Evolutionary conservation across 768 basidiomycete genomes (phyloP), one percentile per base, ranked within the genome.

Genomic region (Lenzites betulinus): DNA sequence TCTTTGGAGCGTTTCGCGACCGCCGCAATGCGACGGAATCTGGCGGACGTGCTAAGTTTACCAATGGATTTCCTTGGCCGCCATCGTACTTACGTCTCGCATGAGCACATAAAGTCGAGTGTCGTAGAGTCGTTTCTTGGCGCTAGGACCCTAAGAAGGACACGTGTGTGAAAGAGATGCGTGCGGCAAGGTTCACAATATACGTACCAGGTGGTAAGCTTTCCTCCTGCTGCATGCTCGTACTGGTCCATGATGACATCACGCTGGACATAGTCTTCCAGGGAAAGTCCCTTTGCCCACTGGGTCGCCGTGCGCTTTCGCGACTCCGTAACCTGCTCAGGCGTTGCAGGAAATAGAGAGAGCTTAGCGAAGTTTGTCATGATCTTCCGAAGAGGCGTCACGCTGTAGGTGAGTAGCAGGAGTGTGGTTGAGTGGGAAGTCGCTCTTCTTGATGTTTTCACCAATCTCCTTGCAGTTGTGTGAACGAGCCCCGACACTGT

Each of bases 61-160:
- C n/a, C n/a, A n/a, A n/a, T n/a, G n/a, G n/a, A n/a, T n/a, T n/a
- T n/a, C n/a, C n/a, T n/a, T n/a, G n/a, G n/a, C n/a, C 15, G 15
- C 1, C n/a, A 6, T 30, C 16, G 16, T 18, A 75, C 79, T 67
- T 65, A 88, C 87, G 83, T 87, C 74, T 85, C 81, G 66, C 85
- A 87, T 20, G 85, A 79, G 65, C 80, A 86, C 66, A 82, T 69
- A 66, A 86, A 87, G 51, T 84, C 77, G 4, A 86, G 62, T 2
- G 83, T 79, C 5, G 72, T 70, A 0, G 84, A 81, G 55, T 83
- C 70, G 49, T 76, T 73, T 48, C 84, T 75, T 1, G 81, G 81
- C 33, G 81, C 83, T 15, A 89, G 73, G 8, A 88, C 81, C 87
- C 86, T 87, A 55, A 35, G 43, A 30, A 65, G 20, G 3, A 51